Base-by-base conservation (phyloP, 2,329 filamentous ascomycete genomes). In the Fusarium sp. region DNA sequence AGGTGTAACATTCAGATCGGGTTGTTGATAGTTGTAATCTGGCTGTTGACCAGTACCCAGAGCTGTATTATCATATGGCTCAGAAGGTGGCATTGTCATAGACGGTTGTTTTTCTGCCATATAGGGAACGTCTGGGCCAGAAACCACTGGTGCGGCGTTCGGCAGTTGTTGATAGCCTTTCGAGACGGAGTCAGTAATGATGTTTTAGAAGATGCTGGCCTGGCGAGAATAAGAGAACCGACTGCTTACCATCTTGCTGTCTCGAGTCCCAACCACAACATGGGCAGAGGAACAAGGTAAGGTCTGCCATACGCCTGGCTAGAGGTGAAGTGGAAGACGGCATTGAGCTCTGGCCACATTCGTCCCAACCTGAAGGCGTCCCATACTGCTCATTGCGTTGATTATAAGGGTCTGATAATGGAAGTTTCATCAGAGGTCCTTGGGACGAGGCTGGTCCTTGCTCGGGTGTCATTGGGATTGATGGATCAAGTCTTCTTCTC, bases 111-210 rank as follows among this genome's bases (percentile, higher is more conserved):
- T 76, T 65, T 75, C 74, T 35, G 76, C 72, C 42, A 74, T 58
- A 46, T 81, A 82, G 11, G 79, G 75, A 23, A 73, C 70, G 33
- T 72, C 76, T 13, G 75, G 60, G 10, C 72, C 77, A 62, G 79
- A 77, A 29, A 74, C 70, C n/a, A 68, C 68, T 7, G 72, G 44
- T 15, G 69, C 66, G 26, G 74, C 56, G 37, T 68, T 67, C 8
- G 74, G 71, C 24, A 81, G 61, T 23, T 75, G 68, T 56, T 79
- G 75, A 56, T 82, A 82, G 18, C 76, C 81, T 81, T 74, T 35
- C 15, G 38, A 20, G 26, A 33, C 20, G n/a, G 16, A 23, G 64
- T 75, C 35, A 75, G 68, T 37, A 29, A 66, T 43, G 28, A 37
- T 52, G n/a, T 35, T 39, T 26, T 12, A 38, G 46, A 44, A 16